Evolutionary conservation across 163 green algal species (phyloP), one percentile per base, ranked within the genome.

Genomic region (Picocystis sp.): DNA sequence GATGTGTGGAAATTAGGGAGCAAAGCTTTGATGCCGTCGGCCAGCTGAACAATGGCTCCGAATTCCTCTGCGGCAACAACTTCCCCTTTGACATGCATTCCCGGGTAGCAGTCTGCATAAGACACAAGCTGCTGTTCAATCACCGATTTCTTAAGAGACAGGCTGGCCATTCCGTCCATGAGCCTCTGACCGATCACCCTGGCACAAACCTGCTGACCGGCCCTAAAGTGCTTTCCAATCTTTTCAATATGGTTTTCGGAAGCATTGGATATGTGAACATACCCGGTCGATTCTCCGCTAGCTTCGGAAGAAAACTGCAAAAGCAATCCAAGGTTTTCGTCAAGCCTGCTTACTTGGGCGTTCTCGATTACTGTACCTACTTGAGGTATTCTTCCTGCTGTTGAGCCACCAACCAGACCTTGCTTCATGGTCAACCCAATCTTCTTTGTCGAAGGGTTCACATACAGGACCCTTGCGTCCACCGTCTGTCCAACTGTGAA

Each of bases 111-210:
- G 43, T 91, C 81, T n/a, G 63, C 43, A 1, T 58, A 52, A 29
- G 56, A 62, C 11, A 81, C 17, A 21, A 76, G 45, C 34, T 53
- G 22, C 55, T 75, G 62, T 21, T 61, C 52, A 21, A 77, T 15
- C 21, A 73, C 58, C 3, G 24, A 45, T 34, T 56, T 58, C 61
- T 84, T 84, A 9, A 84, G 56, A 41, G 58, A 76, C 42, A 89
- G 58, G 19, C 67, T 73, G 1, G 76, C 80, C 46, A 97, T 60
- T 12, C 70, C 77, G 53, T 97, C 88, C 56, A 96, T 70, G 14
- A 79, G 74, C 19, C 87, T 75, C 53, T 81, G 78, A 1, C 83
- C 87, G 23, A 92, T 88, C 12, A 96, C 83, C 0, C 86, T 66
- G 1, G 63, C 76, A 3, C 45, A 34, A 23, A 89, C 63, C 21